Evolutionary conservation across 345 rosid species (phyloP).

Genomic region (Populus simonii): DNA sequence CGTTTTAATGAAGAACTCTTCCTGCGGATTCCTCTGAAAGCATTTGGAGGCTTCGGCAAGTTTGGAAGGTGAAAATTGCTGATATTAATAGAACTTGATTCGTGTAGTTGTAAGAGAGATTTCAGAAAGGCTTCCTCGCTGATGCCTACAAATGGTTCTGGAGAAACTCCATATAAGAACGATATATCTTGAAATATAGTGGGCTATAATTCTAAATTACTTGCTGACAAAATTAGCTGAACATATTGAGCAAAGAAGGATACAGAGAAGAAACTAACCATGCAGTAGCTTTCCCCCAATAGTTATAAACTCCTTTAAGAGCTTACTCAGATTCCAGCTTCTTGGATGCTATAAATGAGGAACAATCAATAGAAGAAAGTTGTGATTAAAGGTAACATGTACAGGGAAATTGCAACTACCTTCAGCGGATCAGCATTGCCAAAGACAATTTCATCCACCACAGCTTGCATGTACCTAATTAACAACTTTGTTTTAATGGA

Average conservation of each 20-base stretch:
- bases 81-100: constrained; percentile 49
- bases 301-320: constrained; percentile 55
- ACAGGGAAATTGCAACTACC: constrained; percentile 39
- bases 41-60: constrained; percentile 75
- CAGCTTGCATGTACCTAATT: constrained; percentile 92
- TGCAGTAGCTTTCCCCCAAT: constrained; percentile 61
- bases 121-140: constrained; percentile 48
- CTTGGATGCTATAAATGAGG: constrained; percentile 63
- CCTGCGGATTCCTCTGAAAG: constrained; percentile 76
- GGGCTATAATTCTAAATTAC: not conserved
- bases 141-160: constrained; percentile 59
- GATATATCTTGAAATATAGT: not conserved
- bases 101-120: constrained; percentile 57
- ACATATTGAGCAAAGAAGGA: not conserved
- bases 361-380: constrained; percentile 22
- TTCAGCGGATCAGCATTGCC: constrained; percentile 58
- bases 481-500: constrained; percentile 11
- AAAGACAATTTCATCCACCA: constrained; percentile 76
- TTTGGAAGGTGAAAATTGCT: constrained; percentile 58
- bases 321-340: constrained; percentile 68
- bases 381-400: constrained; percentile 5
- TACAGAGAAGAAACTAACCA: constrained; percentile 45
- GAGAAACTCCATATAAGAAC: constrained; percentile 20
- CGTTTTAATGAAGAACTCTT: constrained; percentile 64
- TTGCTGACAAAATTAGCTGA: not conserved